These are phyloP conservation scores for Eragrostis curvula DNA, from an alignment of 176 grass and related monocot genomes.

Conservation along the genomic window DNA sequence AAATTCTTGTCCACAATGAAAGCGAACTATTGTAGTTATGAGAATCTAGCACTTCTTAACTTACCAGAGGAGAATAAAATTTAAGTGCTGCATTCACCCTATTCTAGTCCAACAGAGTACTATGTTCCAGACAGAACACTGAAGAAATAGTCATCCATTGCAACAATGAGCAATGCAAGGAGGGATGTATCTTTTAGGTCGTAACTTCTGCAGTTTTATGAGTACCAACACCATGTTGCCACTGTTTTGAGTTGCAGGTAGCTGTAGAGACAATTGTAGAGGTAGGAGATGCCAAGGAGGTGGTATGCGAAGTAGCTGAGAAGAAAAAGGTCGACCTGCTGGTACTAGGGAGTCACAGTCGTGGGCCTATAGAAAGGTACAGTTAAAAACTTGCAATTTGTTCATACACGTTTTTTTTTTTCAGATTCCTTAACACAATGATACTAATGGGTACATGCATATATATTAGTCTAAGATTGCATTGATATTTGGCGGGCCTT, in stretches of 20 bases:
- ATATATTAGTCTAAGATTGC: background rate
- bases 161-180: background rate
- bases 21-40: background rate
- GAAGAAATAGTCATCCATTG: background rate
- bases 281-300: constrained; percentile 74
- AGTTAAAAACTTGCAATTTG: background rate
- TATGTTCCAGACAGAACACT: background rate
- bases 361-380: constrained; percentile 67
- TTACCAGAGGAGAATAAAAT: background rate
- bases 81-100: background rate
- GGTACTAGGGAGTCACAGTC: constrained; percentile 70
- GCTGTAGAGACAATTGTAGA: constrained; percentile 55
- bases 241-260: constrained; percentile 40
- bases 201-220: background rate
- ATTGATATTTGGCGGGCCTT: background rate
- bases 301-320: constrained; percentile 65
- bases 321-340: constrained; percentile 65
- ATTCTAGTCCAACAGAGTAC: background rate
- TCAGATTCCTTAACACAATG: background rate
- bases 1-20: background rate
- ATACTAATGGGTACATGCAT: background rate
- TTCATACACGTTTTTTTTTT: background rate
- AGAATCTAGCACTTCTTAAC: background rate
- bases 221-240: background rate
- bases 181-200: background rate